Base-by-base conservation (phyloP, 1,139 yeast species). In the Dujonia santamariae region DNA sequence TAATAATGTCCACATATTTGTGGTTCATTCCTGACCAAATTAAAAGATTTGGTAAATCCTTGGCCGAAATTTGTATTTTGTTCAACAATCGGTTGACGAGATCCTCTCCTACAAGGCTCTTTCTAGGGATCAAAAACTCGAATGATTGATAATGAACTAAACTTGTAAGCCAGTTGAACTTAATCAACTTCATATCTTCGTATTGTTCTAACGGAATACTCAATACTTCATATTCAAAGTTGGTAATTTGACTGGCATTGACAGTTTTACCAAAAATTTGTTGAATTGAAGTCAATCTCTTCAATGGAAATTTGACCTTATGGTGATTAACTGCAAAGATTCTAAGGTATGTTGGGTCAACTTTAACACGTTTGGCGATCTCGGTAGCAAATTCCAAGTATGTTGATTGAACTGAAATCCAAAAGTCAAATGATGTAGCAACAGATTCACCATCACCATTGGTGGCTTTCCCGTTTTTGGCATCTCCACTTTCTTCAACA, bases 151-250 rank as follows among this genome's bases (percentile, higher is more conserved):
- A 85, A 45, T 80, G 82, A 37, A 80, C 67, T 30, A 82, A 72
- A 35, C 71, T 71, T 2, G 74, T 72, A 19, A 83, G 58, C 88
- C 90, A 84, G 40, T 67, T 68, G 19, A 84, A 65, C 39, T 72
- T 76, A 26, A 90, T 61, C 7, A 77, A 59, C 41, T 78, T 76
- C 78, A 87, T 75, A 44, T 75, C 78, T 56, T 94, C 98, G 47
- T 83, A 74, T 42, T 88, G 95, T 25, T 66, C 72, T 40, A 92
- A 63, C 5, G 90, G 78, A 32, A 88, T 80, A 28, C 78, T 82
- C 48, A 94, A 69, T 1, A 84, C 61, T 50, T 90, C 96, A 53
- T 85, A 92, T 46, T 80, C 85, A 46, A 82, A 72, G 8, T 72
- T 65, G 54, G 60, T 61, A 34, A 54, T 60, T 38, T 62, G 73